Evolutionary conservation across 805 yeast genomes (phyloP).

Genomic region (Starmera pachycereana): DNA sequence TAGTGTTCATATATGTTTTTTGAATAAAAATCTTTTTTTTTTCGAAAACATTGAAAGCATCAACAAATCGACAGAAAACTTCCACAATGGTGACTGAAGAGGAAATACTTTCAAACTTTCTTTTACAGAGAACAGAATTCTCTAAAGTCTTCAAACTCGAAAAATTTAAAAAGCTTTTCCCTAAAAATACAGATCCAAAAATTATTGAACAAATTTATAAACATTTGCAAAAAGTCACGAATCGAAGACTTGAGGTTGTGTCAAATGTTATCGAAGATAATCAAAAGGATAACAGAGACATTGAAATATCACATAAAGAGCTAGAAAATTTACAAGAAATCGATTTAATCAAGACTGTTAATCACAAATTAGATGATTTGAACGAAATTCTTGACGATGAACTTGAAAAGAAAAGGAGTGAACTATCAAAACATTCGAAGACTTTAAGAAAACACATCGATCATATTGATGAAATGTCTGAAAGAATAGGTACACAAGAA

Average conservation of each 20-base stretch:
- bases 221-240: constrained; percentile 1
- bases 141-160: constrained; percentile 2
- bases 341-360: constrained; percentile 1
- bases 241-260: constrained; percentile 1
- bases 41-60: no score
- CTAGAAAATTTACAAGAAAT: neutral
- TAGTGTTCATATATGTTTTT: no score
- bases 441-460: no score
- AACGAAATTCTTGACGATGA: constrained; percentile 20
- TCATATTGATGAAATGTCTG: no score
- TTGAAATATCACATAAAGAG: neutral
- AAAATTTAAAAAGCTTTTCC: constrained; percentile 7
- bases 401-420: constrained; percentile 3
- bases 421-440: no score
- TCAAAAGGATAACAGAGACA: neutral
- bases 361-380: constrained; percentile 18
- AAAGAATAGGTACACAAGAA: no score
- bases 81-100: constrained; percentile 8
- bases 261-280: constrained; percentile 2
- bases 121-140: constrained; percentile 9
- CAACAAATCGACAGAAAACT: neutral
- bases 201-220: constrained; percentile 3
- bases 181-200: constrained; percentile 4
- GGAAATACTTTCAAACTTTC: constrained; percentile 8
- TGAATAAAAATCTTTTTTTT: no score